phyloP scores from a whole-genome alignment of 2,329 filamentous ascomycete genomes.

The Penicillium sumatraense region DNA sequence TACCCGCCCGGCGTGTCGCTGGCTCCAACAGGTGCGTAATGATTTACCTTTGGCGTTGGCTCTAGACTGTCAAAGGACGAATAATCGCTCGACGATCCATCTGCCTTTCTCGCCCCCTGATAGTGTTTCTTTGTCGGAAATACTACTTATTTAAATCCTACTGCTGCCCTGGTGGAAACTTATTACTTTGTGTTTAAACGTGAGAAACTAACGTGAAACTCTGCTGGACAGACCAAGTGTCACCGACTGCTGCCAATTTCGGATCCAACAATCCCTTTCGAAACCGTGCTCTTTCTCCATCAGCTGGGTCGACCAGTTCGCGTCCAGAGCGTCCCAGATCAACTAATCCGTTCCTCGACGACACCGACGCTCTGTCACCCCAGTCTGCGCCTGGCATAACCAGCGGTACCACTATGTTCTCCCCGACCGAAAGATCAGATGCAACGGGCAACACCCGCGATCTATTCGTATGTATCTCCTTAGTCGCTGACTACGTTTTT shows the following conservation, averaged over 20 bases:
- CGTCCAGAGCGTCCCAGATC: conserved; percentile 56
- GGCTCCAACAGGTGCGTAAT: conserved; percentile 40
- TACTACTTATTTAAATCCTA: conserved; percentile 4
- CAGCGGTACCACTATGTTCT: conserved; percentile 31
- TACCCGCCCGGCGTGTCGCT: conserved; percentile 39
- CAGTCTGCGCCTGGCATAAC: conserved; percentile 38
- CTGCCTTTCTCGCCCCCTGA: conserved; percentile 14
- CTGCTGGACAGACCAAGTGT: conserved; percentile 35
- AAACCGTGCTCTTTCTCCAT: conserved; percentile 50
- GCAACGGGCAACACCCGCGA: conserved; percentile 57
- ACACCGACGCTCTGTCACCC: conserved; percentile 43
- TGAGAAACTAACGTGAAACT: conserved; percentile 9
- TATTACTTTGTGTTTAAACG: too few species aligned
- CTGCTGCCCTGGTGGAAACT: neutral
- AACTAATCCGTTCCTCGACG: conserved; percentile 67
- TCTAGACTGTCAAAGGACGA: too few species aligned
- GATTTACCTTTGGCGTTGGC: conserved; percentile 9
- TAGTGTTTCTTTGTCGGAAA: conserved; percentile 10
- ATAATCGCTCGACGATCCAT: neutral
- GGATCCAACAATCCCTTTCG: conserved; percentile 57
- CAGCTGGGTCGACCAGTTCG: conserved; percentile 34
- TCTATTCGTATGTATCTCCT: conserved; percentile 60
- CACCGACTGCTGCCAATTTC: conserved; percentile 40
- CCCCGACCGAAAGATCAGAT: conserved; percentile 42
- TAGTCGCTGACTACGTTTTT: neutral